Percentiles rank a stretch among this genome's conserved stretches.
Evolutionary conservation across 192 early-diverging fungal genomes (phyloP).

Genomic region (Backusella parvicylindrica): DNA sequence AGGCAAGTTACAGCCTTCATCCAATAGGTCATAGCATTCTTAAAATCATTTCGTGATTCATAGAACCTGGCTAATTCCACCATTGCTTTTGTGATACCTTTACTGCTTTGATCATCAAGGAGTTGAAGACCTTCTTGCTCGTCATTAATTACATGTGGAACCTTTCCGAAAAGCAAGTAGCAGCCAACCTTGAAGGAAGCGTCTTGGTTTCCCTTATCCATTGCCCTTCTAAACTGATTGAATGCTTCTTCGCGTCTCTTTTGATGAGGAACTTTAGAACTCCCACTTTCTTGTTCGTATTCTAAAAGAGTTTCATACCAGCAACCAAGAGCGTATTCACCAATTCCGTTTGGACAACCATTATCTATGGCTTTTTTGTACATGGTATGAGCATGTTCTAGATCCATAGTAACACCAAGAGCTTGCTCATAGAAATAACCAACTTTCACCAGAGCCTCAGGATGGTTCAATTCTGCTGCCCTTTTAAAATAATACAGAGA

Average conservation of each 20-base stretch:
- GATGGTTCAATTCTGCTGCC: background rate
- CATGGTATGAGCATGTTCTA: background rate
- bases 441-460: background rate
- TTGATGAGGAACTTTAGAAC: background rate
- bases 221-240: background rate
- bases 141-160: background rate
- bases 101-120: background rate
- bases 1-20: background rate
- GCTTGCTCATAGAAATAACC: background rate
- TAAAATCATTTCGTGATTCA: background rate
- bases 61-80: background rate
- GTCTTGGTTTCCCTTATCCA: background rate
- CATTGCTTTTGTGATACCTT: background rate
- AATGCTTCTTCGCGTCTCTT: background rate
- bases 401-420: background rate
- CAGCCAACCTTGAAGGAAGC: background rate
- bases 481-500: background rate
- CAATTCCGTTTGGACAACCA: background rate
- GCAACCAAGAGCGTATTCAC: constrained; percentile 5
- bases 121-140: background rate
- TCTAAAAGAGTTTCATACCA: background rate
- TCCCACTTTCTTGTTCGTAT: background rate
- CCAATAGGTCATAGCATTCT: background rate
- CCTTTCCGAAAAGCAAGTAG: background rate
- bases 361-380: background rate